Evolutionary conservation across 306 rosid species (phyloP).

Genomic region (Lathyrus tuberosus): DNA sequence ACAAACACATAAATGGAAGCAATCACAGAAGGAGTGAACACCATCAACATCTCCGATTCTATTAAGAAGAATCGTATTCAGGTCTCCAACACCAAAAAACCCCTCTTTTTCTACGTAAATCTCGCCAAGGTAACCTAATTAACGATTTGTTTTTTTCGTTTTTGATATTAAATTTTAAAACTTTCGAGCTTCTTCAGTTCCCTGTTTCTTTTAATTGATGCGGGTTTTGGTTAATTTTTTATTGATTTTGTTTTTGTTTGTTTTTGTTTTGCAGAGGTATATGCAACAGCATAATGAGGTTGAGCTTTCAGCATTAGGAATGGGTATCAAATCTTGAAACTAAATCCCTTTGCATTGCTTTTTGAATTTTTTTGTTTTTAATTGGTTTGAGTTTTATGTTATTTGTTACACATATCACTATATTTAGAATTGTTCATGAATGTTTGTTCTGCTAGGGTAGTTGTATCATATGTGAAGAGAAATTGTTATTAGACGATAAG

Average conservation of each 20-base stretch:
- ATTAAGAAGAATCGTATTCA: slow-evolving; percentile 75
- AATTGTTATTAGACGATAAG: neutral
- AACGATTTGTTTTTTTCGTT: neutral
- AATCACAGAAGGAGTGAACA: slow-evolving; percentile 58
- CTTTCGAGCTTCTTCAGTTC: neutral
- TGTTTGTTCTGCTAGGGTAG: neutral
- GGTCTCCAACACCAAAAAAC: slow-evolving; percentile 76
- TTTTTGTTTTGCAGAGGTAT: slow-evolving; percentile 57
- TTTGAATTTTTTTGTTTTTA: neutral
- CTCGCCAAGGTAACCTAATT: slow-evolving; percentile 59
- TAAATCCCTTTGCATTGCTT: neutral
- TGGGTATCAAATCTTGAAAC: slow-evolving; percentile 56
- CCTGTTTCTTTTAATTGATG: neutral
- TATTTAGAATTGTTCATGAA: too few species aligned
- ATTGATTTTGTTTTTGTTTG: neutral
- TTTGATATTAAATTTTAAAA: neutral
- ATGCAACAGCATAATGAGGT: slow-evolving; percentile 84
- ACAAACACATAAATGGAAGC: slow-evolving; percentile 50
- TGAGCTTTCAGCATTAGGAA: slow-evolving; percentile 84
- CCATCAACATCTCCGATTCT: slow-evolving; percentile 54
- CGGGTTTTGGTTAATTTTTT: slow-evolving; percentile 1
- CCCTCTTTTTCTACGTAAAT: slow-evolving; percentile 76
- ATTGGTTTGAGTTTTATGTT: slow-evolving; percentile 4
- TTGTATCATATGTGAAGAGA: neutral
- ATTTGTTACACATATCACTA: slow-evolving; percentile 8